Percentiles rank a stretch among this genome's conserved stretches.
Evolutionary conservation across 2,329 filamentous ascomycete genomes (phyloP).

Genomic region (Calonectria montana): DNA sequence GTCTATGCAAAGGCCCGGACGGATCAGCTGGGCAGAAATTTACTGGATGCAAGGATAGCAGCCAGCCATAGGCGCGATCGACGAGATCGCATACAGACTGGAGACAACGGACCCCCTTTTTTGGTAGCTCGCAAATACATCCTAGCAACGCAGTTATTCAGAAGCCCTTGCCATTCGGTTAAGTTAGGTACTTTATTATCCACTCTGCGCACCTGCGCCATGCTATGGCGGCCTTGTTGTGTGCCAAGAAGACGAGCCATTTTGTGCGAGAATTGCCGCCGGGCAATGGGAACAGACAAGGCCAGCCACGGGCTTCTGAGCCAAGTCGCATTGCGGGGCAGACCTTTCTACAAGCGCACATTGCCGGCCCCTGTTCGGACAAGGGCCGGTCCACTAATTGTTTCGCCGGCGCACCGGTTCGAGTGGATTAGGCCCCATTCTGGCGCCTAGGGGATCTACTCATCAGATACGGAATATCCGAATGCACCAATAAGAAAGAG

Average conservation of each 20-base stretch:
- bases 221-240: neutral
- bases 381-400: constrained; percentile 18
- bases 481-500: neutral
- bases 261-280: constrained; percentile 1
- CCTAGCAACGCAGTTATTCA: neutral
- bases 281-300: neutral
- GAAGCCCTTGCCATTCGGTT: neutral
- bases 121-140: neutral
- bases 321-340: constrained; percentile 6
- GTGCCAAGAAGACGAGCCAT: neutral
- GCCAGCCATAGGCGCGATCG: neutral
- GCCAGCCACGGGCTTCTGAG: neutral
- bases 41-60: neutral
- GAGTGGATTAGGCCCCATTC: constrained; percentile 6
- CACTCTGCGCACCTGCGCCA: constrained; percentile 2
- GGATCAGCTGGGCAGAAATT: neutral
- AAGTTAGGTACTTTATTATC: neutral
- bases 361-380: constrained; percentile 1
- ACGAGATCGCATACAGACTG: neutral
- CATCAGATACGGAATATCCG: constrained; percentile 7
- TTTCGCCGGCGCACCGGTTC: constrained; percentile 17
- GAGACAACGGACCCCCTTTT: neutral
- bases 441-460: constrained; percentile 1
- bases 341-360: neutral
- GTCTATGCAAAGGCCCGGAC: neutral